These are phyloP conservation scores for Aspergillus sp. DNA, from an alignment of 2,329 filamentous ascomycete species.

Conservation along the genomic window DNA sequence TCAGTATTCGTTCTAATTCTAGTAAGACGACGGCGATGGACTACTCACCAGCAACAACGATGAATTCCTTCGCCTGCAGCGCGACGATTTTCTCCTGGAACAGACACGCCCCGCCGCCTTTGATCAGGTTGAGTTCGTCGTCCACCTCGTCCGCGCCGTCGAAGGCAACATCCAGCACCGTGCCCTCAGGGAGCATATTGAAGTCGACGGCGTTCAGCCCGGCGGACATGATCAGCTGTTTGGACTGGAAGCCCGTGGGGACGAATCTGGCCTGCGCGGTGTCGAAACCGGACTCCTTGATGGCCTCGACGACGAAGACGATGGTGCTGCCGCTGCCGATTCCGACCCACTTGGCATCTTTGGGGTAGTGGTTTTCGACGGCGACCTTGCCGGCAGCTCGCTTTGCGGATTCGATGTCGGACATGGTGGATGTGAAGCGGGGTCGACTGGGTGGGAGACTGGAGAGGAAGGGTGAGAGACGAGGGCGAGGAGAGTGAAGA, in stretches of 20 bases:
- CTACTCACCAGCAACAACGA: slow-evolving; percentile 68
- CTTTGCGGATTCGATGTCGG: slow-evolving; percentile 49
- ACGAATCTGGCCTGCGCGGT: slow-evolving; percentile 65
- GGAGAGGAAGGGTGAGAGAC: background rate
- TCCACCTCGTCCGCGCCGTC: slow-evolving; percentile 97
- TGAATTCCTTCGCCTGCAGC: slow-evolving; percentile 70
- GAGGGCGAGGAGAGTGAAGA: background rate
- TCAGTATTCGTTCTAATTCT: background rate
- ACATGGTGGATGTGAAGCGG: slow-evolving; percentile 22
- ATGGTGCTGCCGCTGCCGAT: slow-evolving; percentile 59
- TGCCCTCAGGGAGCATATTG: slow-evolving; percentile 58
- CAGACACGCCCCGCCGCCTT: slow-evolving; percentile 92
- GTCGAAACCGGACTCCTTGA: slow-evolving; percentile 40
- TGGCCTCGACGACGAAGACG: slow-evolving; percentile 59
- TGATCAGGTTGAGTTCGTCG: slow-evolving; percentile 89
- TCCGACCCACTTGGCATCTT: slow-evolving; percentile 49
- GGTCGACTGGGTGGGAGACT: slow-evolving; percentile 1
- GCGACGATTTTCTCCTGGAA: slow-evolving; percentile 98
- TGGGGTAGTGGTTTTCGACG: slow-evolving; percentile 52
- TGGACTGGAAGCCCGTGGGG: slow-evolving; percentile 85
- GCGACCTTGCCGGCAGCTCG: slow-evolving; percentile 49
- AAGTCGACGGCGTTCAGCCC: slow-evolving; percentile 70
- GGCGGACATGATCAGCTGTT: slow-evolving; percentile 71
- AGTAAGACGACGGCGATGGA: background rate
- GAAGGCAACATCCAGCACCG: slow-evolving; percentile 76